A percentile compares a stretch with the other conserved stretches of the same genome.
phyloP scores from a whole-genome alignment of 371 early-diverging fungal species.

The Actinomortierella wolfii region DNA sequence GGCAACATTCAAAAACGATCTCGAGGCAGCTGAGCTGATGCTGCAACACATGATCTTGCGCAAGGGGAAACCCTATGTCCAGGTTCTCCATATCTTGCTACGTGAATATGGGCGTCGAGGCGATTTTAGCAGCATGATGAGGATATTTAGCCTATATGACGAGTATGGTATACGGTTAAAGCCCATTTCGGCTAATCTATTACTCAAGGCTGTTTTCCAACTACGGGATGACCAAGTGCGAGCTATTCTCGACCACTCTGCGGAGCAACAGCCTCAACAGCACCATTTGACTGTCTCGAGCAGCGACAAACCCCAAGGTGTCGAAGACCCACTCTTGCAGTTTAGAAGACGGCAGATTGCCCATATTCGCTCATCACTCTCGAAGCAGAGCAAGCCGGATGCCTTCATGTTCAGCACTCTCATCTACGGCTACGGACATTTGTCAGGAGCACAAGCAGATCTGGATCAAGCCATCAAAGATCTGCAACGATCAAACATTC shows the following conservation, averaged over 20 bases:
- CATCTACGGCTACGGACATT: constrained; percentile 35
- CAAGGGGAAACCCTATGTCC: constrained; percentile 36
- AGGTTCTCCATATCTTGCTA: constrained; percentile 38
- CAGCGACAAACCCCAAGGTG: too few species aligned
- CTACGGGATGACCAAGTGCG: constrained; percentile 19
- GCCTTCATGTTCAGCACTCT: constrained; percentile 25
- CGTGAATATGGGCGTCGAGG: constrained; percentile 28
- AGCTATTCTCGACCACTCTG: constrained; percentile 1
- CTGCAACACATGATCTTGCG: constrained; percentile 35
- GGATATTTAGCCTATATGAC: constrained; percentile 29
- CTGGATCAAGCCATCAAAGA: constrained; percentile 15
- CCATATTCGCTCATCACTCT: too few species aligned
- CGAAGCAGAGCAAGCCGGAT: constrained; percentile 1
- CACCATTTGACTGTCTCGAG: not conserved
- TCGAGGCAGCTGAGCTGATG: constrained; percentile 40
- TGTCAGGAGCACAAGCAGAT: constrained; percentile 25
- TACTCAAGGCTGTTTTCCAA: constrained; percentile 26
- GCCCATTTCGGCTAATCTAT: constrained; percentile 28
- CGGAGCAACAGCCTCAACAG: not conserved
- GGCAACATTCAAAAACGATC: constrained; percentile 35
- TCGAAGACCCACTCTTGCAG: constrained; percentile 1
- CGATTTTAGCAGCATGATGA: constrained; percentile 14
- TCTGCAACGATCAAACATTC: not conserved
- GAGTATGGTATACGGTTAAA: constrained; percentile 24
- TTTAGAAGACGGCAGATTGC: constrained; percentile 1